Evolutionary conservation across 2,329 filamentous ascomycete species (phyloP).

Genomic region (Aspergillus caelatus): DNA sequence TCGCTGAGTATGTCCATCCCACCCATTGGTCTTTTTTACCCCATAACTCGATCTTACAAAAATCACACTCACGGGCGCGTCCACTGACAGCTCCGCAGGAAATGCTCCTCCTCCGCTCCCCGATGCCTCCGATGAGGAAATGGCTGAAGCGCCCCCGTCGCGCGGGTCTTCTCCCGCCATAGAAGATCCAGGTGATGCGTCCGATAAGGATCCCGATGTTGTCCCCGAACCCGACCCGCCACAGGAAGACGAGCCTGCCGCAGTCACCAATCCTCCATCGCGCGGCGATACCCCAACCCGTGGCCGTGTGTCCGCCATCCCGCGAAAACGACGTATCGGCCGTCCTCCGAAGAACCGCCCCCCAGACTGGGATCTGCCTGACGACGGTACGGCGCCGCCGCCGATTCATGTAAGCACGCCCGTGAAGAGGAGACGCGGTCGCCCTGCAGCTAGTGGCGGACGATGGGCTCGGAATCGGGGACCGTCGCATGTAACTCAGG

Average conservation of each 20-base stretch:
- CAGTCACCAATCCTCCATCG: conserved; percentile 48
- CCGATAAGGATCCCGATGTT: conserved; percentile 28
- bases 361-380: conserved; percentile 71
- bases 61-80: conserved; percentile 11
- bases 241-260: conserved; percentile 49
- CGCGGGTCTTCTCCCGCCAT: conserved; percentile 35
- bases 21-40: conserved; percentile 1
- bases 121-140: conserved; percentile 51
- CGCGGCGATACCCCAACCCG: conserved; percentile 56
- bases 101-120: conserved; percentile 44
- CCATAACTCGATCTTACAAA: conserved; percentile 5
- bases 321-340: conserved; percentile 74
- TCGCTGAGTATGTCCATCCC: conserved; percentile 44
- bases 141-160: conserved; percentile 41
- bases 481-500: conserved; percentile 75
- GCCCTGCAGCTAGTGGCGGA: conserved; percentile 57
- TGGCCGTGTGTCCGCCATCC: conserved; percentile 60
- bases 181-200: conserved; percentile 38
- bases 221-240: conserved; percentile 36
- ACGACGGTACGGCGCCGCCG: conserved; percentile 52
- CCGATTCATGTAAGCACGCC: conserved; percentile 54
- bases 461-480: conserved; percentile 75
- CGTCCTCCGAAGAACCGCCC: conserved; percentile 83
- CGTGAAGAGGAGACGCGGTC: conserved; percentile 60
- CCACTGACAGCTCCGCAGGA: conserved; percentile 36